These are phyloP conservation scores for Funneliformis mosseae DNA, from an alignment of 192 early-diverging fungal genomes.

Conservation along the genomic window DNA sequence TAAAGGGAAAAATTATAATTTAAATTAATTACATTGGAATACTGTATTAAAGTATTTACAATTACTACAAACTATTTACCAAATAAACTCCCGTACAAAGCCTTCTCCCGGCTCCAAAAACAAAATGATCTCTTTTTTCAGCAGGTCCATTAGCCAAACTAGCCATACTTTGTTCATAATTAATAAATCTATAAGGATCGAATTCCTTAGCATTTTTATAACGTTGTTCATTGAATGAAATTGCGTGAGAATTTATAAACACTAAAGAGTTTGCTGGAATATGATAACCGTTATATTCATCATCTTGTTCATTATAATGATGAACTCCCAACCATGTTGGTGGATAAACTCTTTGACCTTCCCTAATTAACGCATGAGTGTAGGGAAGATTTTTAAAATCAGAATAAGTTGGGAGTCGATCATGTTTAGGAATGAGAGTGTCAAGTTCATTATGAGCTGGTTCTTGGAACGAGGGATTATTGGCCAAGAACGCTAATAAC, in stretches of 20 bases:
- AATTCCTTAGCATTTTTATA: conserved; percentile 54
- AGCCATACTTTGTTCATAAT: neutral
- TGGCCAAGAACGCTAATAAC: conserved; percentile 29
- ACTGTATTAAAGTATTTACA: neutral
- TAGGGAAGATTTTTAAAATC: conserved; percentile 33
- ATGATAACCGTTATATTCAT: conserved; percentile 47
- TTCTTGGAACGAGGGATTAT: conserved; percentile 32
- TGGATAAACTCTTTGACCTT: conserved; percentile 36
- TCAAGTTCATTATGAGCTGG: conserved; percentile 30
- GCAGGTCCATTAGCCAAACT: neutral
- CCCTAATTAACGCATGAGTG: conserved; percentile 42
- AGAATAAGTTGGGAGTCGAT: conserved; percentile 6
- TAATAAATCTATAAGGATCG: conserved; percentile 46
- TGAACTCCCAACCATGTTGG: conserved; percentile 42
- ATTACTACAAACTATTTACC: neutral
- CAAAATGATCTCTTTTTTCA: conserved; percentile 14
- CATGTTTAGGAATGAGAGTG: neutral
- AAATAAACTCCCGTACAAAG: conserved; percentile 28
- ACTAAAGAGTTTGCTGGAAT: conserved; percentile 57
- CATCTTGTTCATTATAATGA: conserved; percentile 39
- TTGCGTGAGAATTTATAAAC: conserved; percentile 56
- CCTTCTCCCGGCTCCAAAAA: conserved; percentile 33
- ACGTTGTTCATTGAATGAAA: conserved; percentile 43
- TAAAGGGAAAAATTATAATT: neutral
- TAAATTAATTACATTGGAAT: neutral